Evolutionary conservation across 192 early-diverging fungal species (phyloP).

Genomic region (Coemansia sp.): DNA sequence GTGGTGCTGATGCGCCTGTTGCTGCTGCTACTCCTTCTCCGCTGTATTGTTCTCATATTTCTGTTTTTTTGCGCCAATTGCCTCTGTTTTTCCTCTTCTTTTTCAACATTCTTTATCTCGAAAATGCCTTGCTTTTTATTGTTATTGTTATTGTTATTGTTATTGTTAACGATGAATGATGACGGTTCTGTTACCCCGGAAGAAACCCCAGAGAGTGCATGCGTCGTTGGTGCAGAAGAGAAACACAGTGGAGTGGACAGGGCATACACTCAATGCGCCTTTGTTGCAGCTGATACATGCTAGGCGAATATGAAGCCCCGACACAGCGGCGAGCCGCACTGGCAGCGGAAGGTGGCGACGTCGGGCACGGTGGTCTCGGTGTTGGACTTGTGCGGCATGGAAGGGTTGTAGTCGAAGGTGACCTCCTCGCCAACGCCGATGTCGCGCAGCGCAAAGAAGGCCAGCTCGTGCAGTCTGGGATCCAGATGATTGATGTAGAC

Average conservation of each 20-base stretch:
- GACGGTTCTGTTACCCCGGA: neutral
- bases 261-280: neutral
- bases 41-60: too few relatives aligned
- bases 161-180: neutral
- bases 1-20: too few relatives aligned
- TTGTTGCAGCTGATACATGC: neutral
- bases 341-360: slow-evolving; percentile 28
- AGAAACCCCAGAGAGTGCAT: too few relatives aligned
- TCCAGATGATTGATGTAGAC: slow-evolving; percentile 79
- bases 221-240: too few relatives aligned
- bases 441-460: slow-evolving; percentile 83
- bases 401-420: slow-evolving; percentile 95
- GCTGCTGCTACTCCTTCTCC: too few relatives aligned
- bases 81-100: neutral
- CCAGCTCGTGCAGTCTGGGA: slow-evolving; percentile 75
- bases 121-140: neutral
- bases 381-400: neutral
- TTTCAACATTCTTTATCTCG: too few relatives aligned
- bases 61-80: neutral
- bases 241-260: neutral
- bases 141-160: neutral
- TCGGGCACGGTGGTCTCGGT: neutral
- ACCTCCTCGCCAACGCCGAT: slow-evolving; percentile 79
- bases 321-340: slow-evolving; percentile 20
- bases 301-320: slow-evolving; percentile 28